Conservation (phyloP, 805 yeast genomes). For the Wickerhamiella spandovensis region DNA sequence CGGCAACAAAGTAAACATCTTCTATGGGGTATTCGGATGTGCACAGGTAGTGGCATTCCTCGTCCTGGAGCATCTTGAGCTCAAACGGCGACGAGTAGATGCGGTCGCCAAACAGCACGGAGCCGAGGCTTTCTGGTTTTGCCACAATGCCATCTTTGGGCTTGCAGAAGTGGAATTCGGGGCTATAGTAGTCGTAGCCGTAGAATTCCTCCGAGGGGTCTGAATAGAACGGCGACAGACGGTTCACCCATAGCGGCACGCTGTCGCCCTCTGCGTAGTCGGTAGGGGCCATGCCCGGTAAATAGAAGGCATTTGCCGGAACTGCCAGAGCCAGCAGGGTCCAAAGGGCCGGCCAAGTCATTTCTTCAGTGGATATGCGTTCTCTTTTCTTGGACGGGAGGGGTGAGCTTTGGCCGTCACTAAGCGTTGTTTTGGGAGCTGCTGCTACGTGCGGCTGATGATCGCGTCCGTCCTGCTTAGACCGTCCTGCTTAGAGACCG, state of each 20-base stretch:
- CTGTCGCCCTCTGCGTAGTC: conserved; percentile 61
- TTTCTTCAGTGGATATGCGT: neutral
- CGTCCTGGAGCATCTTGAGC: conserved; percentile 61
- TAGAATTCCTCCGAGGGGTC: conserved; percentile 24
- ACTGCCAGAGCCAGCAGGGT: conserved; percentile 4
- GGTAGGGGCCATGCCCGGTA: conserved; percentile 95
- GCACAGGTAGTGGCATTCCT: conserved; percentile 59
- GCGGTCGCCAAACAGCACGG: conserved; percentile 90
- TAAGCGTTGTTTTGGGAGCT: neutral
- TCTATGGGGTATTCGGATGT: conserved; percentile 39
- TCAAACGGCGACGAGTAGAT: conserved; percentile 86
- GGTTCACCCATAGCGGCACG: conserved; percentile 75
- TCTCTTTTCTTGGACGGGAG: neutral
- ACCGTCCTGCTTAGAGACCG: too few relatives aligned
- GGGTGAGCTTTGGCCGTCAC: neutral
- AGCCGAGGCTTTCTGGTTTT: conserved; percentile 83
- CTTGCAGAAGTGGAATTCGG: conserved; percentile 68
- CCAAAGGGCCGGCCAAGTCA: conserved; percentile 4
- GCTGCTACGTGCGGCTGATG: too few relatives aligned
- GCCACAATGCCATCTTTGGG: conserved; percentile 53
- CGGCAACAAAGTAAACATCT: conserved; percentile 64
- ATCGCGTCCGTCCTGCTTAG: too few relatives aligned
- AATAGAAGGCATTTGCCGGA: conserved; percentile 49
- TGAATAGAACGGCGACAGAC: conserved; percentile 59
- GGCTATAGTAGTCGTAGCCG: conserved; percentile 50